Evolutionary conservation across 129 eudicot genomes (phyloP).

Genomic region (Flaveria sonorensis): DNA sequence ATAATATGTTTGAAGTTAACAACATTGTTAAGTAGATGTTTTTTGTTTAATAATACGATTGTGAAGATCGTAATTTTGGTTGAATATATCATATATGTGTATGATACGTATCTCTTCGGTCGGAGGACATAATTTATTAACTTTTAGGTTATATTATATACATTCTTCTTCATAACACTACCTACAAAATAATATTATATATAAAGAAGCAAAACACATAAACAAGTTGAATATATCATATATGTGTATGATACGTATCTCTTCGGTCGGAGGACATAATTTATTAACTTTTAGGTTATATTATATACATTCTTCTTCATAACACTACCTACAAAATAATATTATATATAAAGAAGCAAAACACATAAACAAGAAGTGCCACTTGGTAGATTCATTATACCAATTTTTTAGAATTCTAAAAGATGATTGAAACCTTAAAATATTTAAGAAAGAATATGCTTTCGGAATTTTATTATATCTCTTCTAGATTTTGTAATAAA

Average conservation of each 20-base stretch:
- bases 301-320: not conserved
- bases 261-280: not conserved
- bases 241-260: not conserved
- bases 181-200: too few species aligned
- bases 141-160: not conserved
- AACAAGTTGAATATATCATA: not conserved
- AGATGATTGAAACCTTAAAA: not conserved
- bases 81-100: not conserved
- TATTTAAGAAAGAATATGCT: not conserved
- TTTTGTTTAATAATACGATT: not conserved
- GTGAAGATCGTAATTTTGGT: not conserved
- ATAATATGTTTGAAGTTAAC: not conserved
- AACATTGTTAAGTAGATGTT: not conserved
- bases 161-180: not conserved
- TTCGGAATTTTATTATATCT: not conserved
- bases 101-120: not conserved
- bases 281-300: not conserved
- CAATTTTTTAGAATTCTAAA: not conserved
- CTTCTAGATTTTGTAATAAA: not conserved
- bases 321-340: not conserved
- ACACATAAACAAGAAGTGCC: not conserved
- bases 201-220: not conserved
- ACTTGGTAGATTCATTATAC: conserved; percentile 8
- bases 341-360: not conserved
- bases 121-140: not conserved